Percentiles rank a stretch among this genome's conserved stretches.
Conservation (phyloP, 768 basidiomycete species). For the Lentinula sp. region DNA sequence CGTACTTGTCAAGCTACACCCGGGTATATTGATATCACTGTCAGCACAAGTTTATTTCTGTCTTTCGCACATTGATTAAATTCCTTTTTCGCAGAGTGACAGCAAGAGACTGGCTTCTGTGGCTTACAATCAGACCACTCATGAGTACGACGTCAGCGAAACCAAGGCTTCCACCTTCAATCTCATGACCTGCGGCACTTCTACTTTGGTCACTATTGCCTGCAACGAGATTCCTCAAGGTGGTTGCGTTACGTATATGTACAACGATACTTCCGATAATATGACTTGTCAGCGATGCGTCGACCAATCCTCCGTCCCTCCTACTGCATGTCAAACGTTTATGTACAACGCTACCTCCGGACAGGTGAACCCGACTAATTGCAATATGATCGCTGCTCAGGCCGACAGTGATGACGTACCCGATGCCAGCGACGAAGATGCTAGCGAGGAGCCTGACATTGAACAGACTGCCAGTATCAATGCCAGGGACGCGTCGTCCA, state of each 20-base stretch:
- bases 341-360: not conserved
- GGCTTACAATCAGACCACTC: not conserved
- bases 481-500: not conserved
- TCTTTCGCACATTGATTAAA: not conserved
- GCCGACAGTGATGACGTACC: not conserved
- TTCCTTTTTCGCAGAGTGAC: not conserved
- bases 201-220: not conserved
- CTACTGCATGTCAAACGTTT: not conserved
- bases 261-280: not conserved
- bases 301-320: not conserved
- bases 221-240: not conserved
- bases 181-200: not conserved
- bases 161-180: not conserved
- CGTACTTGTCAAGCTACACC: not conserved
- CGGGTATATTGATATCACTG: conserved; percentile 1
- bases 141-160: not conserved
- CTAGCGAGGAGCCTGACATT: not conserved
- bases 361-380: not conserved
- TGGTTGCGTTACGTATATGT: not conserved
- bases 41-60: not conserved
- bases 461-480: not conserved
- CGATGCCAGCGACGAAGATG: not conserved
- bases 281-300: not conserved
- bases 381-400: not conserved
- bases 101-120: not conserved